These are phyloP conservation scores for Hemileccinum rubropunctum DNA, from an alignment of 768 basidiomycete species.

Conservation along the genomic window DNA sequence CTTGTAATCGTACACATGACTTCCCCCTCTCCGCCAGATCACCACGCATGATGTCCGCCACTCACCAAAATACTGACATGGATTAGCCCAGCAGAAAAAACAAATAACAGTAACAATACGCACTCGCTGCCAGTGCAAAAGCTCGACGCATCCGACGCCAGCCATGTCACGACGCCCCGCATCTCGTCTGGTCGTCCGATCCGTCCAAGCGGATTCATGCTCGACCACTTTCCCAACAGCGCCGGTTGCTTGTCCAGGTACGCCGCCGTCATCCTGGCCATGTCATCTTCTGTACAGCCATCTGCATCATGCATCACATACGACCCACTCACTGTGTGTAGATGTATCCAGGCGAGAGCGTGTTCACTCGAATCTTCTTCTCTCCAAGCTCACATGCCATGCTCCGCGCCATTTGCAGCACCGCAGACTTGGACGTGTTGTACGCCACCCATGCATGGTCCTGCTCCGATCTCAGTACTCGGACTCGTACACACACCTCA, in stretches of 20 bases:
- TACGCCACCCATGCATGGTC: conserved; percentile 76
- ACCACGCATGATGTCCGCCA: conserved; percentile 34
- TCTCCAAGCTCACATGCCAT: conserved; percentile 79
- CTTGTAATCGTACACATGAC: no score
- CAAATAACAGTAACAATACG: conserved; percentile 26
- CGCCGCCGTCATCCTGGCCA: conserved; percentile 68
- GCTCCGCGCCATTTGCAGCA: conserved; percentile 76
- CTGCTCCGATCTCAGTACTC: conserved; percentile 34
- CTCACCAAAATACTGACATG: conserved; percentile 28
- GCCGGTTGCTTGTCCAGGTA: conserved; percentile 65
- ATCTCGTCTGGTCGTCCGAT: conserved; percentile 72
- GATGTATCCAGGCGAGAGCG: conserved; percentile 74
- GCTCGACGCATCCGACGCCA: conserved; percentile 72
- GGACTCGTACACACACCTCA: not conserved
- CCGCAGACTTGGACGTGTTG: conserved; percentile 74
- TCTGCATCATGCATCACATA: conserved; percentile 4
- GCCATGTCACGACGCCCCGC: conserved; percentile 68
- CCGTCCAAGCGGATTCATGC: conserved; percentile 65
- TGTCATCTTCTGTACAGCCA: conserved; percentile 7
- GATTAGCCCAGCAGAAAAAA: fast-evolving
- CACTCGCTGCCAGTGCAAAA: conserved; percentile 85
- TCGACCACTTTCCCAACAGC: conserved; percentile 64
- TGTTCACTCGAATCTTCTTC: conserved; percentile 68
- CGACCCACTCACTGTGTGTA: conserved; percentile 58
- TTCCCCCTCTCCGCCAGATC: no score